A percentile compares a stretch with the other conserved stretches of the same genome.
Evolutionary conservation across 176 grass and related monocot species (phyloP).

Genomic region (Tillandsia fasciculata): DNA sequence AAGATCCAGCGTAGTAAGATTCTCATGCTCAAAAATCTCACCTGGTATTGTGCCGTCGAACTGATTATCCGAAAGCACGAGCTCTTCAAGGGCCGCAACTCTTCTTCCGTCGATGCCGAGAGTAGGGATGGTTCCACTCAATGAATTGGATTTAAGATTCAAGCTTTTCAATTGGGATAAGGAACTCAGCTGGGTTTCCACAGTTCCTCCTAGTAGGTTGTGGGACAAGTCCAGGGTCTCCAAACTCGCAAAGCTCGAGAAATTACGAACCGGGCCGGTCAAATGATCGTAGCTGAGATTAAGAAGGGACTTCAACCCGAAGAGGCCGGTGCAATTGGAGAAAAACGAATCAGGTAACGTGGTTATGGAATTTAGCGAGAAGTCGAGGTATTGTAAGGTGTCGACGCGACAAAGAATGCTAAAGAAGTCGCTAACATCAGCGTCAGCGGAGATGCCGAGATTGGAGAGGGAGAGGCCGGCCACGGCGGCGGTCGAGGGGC

Average conservation of each 20-base stretch:
- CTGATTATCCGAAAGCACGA: conserved; percentile 36
- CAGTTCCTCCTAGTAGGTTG: conserved; percentile 13
- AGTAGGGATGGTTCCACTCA: conserved; percentile 21
- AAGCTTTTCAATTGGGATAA: conserved; percentile 33
- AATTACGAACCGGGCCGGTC: not conserved
- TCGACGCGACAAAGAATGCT: too few species aligned
- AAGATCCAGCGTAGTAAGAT: too few species aligned
- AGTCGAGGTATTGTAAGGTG: too few species aligned
- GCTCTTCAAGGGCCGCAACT: conserved; percentile 18
- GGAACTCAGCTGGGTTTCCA: conserved; percentile 14
- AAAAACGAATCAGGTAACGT: too few species aligned
- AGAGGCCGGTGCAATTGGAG: too few species aligned
- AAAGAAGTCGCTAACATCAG: too few species aligned
- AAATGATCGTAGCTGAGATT: conserved; percentile 29
- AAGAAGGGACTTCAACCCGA: too few species aligned
- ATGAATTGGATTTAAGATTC: conserved; percentile 35
- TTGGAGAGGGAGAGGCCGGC: too few species aligned
- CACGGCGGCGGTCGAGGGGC: too few species aligned
- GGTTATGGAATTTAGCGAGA: too few species aligned
- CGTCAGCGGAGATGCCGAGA: too few species aligned
- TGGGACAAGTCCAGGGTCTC: conserved; percentile 52
- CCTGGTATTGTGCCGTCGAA: conserved; percentile 6
- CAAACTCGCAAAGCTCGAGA: conserved; percentile 25
- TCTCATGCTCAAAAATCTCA: too few species aligned
- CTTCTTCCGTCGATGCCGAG: not conserved